These are phyloP conservation scores for Ophiostoma sp. DNA, from an alignment of 2,329 filamentous ascomycete species.

Conservation along the genomic window DNA sequence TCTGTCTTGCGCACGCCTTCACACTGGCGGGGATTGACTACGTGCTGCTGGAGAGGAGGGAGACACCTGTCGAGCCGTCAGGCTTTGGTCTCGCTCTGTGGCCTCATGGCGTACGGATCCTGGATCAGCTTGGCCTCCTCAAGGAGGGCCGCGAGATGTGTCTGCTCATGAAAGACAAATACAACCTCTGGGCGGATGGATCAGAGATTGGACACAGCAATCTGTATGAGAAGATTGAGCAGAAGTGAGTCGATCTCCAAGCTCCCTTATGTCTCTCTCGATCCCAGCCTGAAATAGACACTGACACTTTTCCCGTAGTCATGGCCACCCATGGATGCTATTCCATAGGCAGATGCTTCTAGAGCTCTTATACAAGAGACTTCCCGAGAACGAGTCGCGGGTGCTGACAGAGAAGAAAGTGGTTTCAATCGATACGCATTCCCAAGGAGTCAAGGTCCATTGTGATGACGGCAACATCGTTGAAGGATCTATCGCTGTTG, in stretches of 20 bases:
- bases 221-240: conserved; percentile 30
- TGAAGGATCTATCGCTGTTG: conserved; percentile 33
- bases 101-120: conserved; percentile 34
- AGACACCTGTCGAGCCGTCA: conserved; percentile 1
- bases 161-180: conserved; percentile 29
- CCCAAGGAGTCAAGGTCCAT: conserved; percentile 30
- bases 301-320: conserved; percentile 25
- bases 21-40: conserved; percentile 36
- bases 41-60: conserved; percentile 35
- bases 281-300: no score
- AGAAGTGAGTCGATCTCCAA: conserved; percentile 23
- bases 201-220: conserved; percentile 27
- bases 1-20: conserved; percentile 33
- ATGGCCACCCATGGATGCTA: conserved; percentile 33
- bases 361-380: conserved; percentile 29
- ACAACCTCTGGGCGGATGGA: conserved; percentile 29
- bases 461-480: conserved; percentile 32
- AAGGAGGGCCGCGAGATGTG: conserved; percentile 29
- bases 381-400: conserved; percentile 29
- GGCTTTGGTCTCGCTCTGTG: conserved; percentile 31
- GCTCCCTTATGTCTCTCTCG: no score
- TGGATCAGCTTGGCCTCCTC: conserved; percentile 36
- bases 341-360: conserved; percentile 31
- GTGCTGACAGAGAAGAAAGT: conserved; percentile 31
- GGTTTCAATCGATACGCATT: conserved; percentile 26